These are phyloP conservation scores for Themeda triandra DNA, from an alignment of 176 grass and related monocot genomes.

Conservation along the genomic window DNA sequence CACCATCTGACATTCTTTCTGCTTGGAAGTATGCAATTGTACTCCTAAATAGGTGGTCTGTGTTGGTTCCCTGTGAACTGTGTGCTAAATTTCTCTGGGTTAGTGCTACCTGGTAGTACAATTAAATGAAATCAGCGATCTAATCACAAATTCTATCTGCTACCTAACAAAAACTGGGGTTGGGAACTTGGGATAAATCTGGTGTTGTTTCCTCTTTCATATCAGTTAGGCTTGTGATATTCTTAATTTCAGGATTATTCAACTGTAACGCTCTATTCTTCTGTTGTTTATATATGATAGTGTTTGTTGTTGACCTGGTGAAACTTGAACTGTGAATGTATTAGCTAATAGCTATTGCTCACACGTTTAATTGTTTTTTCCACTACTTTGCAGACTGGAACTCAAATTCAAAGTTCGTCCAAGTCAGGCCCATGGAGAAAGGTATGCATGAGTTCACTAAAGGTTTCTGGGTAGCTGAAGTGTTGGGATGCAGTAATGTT, in stretches of 20 bases:
- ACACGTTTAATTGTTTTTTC: conserved; percentile 6
- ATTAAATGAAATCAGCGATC: background rate
- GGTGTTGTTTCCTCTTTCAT: background rate
- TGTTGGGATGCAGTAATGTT: background rate
- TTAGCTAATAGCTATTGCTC: background rate
- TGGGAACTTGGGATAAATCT: background rate
- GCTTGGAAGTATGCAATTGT: background rate
- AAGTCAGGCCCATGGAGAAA: conserved; percentile 99
- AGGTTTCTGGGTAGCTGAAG: background rate
- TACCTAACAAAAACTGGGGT: background rate
- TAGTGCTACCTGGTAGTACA: background rate
- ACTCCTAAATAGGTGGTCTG: background rate
- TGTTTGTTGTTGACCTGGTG: background rate
- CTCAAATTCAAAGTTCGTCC: conserved; percentile 79
- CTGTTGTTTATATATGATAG: conserved; percentile 3
- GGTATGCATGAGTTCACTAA: conserved; percentile 40
- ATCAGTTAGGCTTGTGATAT: background rate
- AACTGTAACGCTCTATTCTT: background rate
- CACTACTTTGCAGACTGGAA: conserved; percentile 52
- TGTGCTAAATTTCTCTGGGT: background rate
- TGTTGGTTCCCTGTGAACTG: conserved; percentile 16
- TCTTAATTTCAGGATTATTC: background rate
- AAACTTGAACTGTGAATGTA: conserved; percentile 7
- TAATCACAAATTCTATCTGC: background rate
- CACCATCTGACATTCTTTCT: background rate